Base-by-base conservation (phyloP, 345 rosid species). In the Odontarrhena argentea region DNA sequence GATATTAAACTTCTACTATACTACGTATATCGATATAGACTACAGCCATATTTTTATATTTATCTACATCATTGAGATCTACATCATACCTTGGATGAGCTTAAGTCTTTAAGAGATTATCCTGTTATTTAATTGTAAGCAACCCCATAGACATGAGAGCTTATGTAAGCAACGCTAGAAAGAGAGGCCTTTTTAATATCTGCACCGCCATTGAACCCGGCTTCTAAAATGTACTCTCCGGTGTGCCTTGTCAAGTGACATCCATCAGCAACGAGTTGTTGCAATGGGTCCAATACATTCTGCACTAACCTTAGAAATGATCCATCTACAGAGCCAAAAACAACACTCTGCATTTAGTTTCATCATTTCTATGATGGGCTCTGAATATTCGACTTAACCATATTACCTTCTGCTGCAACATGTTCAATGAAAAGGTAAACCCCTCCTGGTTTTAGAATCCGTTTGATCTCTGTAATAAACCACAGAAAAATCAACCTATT, bases 371-470 rank as follows among this genome's bases (percentile, higher is more conserved):
- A 9, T 11, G 10, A 26, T 57, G 43, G 13, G 6, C 30, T 40
- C 43, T 38, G 22, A 37, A 10, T 22, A 10, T 7, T 1, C 0
- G 32, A 2, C 3, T 18, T 48, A 42, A 32, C 6, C 5, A 25
- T 1, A 9, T 78, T 78, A 89, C 96, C 96, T 82, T 86, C 61
- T 1, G 96, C 96, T 36, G 96, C 92, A 55, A 89, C 93, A 68
- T 92, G 96, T 76, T 92, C 98, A 43, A 92, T 82, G 59, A 92
- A 89, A 35, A 89, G 3, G 75, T 83, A 92, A 53, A 63, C 28
- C 63, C 93, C 96, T n/a, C 88, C 89, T 0, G 96, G 96, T 77
- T 77, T 92, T 36, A 92, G 76, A 74, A 87, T 83, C 77, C 96
- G 79, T 78, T 78, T 82, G 41, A 89, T 77, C 85, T 92, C 98